Conservation (phyloP, 2,329 filamentous ascomycete species). For the Nemania abortiva region DNA sequence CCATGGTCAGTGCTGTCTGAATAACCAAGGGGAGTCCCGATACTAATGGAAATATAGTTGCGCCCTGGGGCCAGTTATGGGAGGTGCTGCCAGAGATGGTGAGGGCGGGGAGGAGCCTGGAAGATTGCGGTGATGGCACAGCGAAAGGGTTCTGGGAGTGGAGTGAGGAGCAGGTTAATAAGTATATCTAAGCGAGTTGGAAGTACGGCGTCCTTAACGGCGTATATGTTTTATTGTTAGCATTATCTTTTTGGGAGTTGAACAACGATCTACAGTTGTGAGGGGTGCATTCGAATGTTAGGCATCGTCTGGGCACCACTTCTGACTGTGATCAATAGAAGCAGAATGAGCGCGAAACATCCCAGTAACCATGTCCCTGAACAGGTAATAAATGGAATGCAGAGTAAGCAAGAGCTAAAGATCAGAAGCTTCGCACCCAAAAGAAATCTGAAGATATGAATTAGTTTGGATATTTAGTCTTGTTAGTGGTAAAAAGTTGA, state of each 20-base stretch:
- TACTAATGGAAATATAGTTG: slow-evolving; percentile 23
- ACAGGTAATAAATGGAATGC: too few species aligned
- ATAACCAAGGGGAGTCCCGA: background rate
- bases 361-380: too few species aligned
- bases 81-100: slow-evolving; percentile 21
- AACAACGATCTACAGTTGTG: too few species aligned
- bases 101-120: slow-evolving; percentile 18
- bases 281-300: too few species aligned
- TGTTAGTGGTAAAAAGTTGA: too few species aligned
- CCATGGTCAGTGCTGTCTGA: slow-evolving; percentile 18
- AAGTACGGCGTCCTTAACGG: background rate
- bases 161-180: slow-evolving; percentile 27
- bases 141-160: slow-evolving; percentile 36
- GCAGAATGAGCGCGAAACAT: too few species aligned
- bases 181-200: slow-evolving; percentile 10
- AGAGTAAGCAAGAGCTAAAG: too few species aligned
- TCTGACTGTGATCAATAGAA: too few species aligned
- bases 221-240: background rate
- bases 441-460: too few species aligned
- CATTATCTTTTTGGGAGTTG: background rate
- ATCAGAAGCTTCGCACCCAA: too few species aligned
- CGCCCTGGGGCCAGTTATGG: slow-evolving; percentile 35
- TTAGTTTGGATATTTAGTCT: too few species aligned
- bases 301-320: too few species aligned
- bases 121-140: slow-evolving; percentile 32